Percentiles rank a stretch among this genome's conserved stretches.
phyloP scores from a whole-genome alignment of 805 yeast genomes.

The Metschnikowia rubicola region DNA sequence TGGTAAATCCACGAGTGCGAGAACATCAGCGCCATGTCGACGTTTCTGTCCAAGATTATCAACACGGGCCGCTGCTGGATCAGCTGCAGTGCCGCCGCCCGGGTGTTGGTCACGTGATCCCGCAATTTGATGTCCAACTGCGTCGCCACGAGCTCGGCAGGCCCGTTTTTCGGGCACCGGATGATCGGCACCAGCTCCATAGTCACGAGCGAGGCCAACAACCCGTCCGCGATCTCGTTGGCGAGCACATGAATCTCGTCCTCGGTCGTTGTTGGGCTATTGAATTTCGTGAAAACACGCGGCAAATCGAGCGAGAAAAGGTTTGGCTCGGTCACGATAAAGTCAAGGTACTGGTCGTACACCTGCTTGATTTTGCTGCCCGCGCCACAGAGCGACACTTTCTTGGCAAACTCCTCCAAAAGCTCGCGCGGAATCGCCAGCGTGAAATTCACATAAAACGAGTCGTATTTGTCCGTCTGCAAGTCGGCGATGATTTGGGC shows the following conservation, averaged over 20 bases:
- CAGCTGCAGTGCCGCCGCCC: slow-evolving; percentile 21
- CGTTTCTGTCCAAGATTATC: slow-evolving; percentile 78
- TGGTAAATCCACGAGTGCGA: slow-evolving; percentile 98
- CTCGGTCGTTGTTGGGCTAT: slow-evolving; percentile 70
- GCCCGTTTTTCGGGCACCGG: slow-evolving; percentile 87
- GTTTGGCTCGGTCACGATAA: slow-evolving; percentile 89
- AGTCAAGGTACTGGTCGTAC: slow-evolving; percentile 90
- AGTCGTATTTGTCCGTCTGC: slow-evolving; percentile 69
- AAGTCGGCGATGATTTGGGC: slow-evolving; percentile 68
- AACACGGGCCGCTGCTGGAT: slow-evolving; percentile 66
- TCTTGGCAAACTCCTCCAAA: slow-evolving; percentile 83
- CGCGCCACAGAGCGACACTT: slow-evolving; percentile 70
- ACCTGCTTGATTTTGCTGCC: slow-evolving; percentile 78
- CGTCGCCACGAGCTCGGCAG: slow-evolving; percentile 91
- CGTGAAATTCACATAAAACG: slow-evolving; percentile 81
- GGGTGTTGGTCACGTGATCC: slow-evolving; percentile 77
- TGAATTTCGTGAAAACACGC: slow-evolving; percentile 63
- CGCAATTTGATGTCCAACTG: slow-evolving; percentile 79
- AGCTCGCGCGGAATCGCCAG: slow-evolving; percentile 72
- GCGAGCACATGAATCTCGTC: slow-evolving; percentile 67
- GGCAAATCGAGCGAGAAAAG: slow-evolving; percentile 74
- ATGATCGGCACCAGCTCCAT: slow-evolving; percentile 81
- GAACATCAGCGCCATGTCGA: slow-evolving; percentile 91
- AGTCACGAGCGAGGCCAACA: slow-evolving; percentile 77
- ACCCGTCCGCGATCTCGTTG: slow-evolving; percentile 69